Evolutionary conservation across 176 grass and related monocot species (phyloP), one percentile per base, ranked within the genome.

Genomic region (Ampelocalamus luodianensis): DNA sequence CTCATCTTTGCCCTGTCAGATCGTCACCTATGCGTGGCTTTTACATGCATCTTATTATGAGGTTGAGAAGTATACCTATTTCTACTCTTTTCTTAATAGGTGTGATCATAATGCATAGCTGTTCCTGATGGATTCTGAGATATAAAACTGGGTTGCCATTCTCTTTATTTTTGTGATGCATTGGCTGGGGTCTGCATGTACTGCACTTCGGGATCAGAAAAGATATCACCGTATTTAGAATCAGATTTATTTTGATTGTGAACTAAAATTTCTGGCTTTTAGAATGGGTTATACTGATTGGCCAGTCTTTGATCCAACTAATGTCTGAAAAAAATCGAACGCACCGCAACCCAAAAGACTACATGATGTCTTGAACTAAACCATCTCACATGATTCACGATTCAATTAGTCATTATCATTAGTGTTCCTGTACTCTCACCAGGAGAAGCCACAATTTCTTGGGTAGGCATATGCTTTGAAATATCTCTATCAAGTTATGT

Each of bases 101-200:
- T 9, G 22, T 43, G 60, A 84, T 87, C 61, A 75, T 87, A 87
- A 63, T 60, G 34, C 74, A 79, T 44, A 74, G 62, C 42, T 79
- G 80, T 22, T 34, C 4, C 22, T 66, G 74, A 66, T 72, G 65
- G 23, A 78, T 60, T 85, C n/a, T 34, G 50, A 16, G 17, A 78
- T 85, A 78, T 85, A 70, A 78, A 85, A 69, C 50, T 13, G 26
- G 49, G 68, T 10, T 36, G 18, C 39, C 36, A 26, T 63, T 78
- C 13, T 61, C 37, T 60, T 43, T 39, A 29, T 26, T 68, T 32
- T 76, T 67, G 17, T 77, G 42, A 77, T 68, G 74, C 65, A 76
- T 66, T 12, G 48, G 12, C 46, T 55, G 46, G 44, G 82, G 26
- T 68, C 36, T 76, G 23, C 60, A 20, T 85, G 46, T 53, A 39